phyloP scores from a whole-genome alignment of 164 flowering plant species.

The Santalum album region DNA sequence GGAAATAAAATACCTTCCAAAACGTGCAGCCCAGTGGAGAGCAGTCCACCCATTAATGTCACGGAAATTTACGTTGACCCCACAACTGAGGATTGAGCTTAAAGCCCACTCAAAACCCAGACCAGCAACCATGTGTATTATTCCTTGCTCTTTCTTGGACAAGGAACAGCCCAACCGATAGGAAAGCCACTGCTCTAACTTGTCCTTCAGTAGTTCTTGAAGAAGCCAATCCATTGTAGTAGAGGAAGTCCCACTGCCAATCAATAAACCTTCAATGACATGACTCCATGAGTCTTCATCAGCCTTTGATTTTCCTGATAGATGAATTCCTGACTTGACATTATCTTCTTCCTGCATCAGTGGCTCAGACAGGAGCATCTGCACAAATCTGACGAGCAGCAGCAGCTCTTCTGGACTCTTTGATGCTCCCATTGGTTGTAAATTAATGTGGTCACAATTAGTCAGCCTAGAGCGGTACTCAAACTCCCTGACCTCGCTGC shows the following conservation, averaged over 20 bases:
- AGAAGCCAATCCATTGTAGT: constrained; percentile 57
- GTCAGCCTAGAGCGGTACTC: constrained; percentile 50
- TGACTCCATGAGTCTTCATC: constrained; percentile 52
- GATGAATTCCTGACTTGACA: constrained; percentile 21
- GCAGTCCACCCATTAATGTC: constrained; percentile 94
- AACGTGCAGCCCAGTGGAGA: constrained; percentile 98
- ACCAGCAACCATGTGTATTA: constrained; percentile 84
- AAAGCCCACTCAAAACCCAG: constrained; percentile 97
- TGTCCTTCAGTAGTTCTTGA: constrained; percentile 71
- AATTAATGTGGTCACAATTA: constrained; percentile 16
- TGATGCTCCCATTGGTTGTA: constrained; percentile 20
- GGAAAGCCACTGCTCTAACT: constrained; percentile 65
- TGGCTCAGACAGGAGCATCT: constrained; percentile 56
- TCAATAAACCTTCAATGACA: constrained; percentile 48
- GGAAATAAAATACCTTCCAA: constrained; percentile 62
- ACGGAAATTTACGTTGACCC: constrained; percentile 78
- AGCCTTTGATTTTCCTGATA: constrained; percentile 20
- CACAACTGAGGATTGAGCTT: constrained; percentile 49
- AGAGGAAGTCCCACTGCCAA: constrained; percentile 47
- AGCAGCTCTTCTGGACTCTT: constrained; percentile 57
- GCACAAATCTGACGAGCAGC: constrained; percentile 59
- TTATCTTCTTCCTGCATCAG: constrained; percentile 22
- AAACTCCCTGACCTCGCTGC: constrained; percentile 90
- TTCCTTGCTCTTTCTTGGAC: constrained; percentile 88
- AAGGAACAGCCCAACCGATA: constrained; percentile 36